Conservation (phyloP, 495 filamentous ascomycete species). For the Penicillium parvum region DNA sequence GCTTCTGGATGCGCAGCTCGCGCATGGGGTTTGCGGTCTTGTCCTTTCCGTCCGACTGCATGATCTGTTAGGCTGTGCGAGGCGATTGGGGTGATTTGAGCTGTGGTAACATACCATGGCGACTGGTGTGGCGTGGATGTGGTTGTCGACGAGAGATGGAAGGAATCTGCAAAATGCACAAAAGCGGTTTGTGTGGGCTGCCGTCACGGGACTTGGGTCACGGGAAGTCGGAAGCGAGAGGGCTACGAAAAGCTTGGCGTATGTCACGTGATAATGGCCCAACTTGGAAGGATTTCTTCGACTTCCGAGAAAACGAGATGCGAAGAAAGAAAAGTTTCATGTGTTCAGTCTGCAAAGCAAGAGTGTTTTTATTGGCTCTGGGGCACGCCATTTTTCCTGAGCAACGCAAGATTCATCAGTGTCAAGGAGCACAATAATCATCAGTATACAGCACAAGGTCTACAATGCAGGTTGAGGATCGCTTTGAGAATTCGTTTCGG, state of each 20-base stretch:
- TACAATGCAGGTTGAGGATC: too few relatives aligned
- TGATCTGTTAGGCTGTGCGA: conserved; percentile 27
- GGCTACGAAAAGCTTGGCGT: conserved; percentile 37
- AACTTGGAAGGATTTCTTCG: too few relatives aligned
- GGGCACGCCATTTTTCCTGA: too few relatives aligned
- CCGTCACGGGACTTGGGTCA: conserved; percentile 21
- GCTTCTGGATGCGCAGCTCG: conserved; percentile 99
- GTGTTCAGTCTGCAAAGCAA: too few relatives aligned
- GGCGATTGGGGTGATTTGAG: conserved; percentile 1
- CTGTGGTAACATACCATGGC: conserved; percentile 44
- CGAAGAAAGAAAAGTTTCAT: too few relatives aligned
- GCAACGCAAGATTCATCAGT: too few relatives aligned
- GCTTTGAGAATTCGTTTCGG: too few relatives aligned
- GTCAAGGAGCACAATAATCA: too few relatives aligned
- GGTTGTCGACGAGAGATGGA: conserved; percentile 44
- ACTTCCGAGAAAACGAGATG: too few relatives aligned
- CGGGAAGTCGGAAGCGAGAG: conserved; percentile 40
- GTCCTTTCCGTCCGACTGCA: conserved; percentile 59
- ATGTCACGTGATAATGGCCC: too few relatives aligned
- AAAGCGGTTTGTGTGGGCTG: conserved; percentile 44
- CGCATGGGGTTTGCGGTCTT: conserved; percentile 97
- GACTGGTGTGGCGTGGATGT: conserved; percentile 43
- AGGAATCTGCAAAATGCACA: conserved; percentile 33
- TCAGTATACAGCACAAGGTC: too few relatives aligned
- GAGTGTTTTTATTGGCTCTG: too few relatives aligned